Evolutionary conservation across 345 rosid genomes (phyloP), one percentile per base, ranked within the genome.

Genomic region (Orychophragmus violaceus): DNA sequence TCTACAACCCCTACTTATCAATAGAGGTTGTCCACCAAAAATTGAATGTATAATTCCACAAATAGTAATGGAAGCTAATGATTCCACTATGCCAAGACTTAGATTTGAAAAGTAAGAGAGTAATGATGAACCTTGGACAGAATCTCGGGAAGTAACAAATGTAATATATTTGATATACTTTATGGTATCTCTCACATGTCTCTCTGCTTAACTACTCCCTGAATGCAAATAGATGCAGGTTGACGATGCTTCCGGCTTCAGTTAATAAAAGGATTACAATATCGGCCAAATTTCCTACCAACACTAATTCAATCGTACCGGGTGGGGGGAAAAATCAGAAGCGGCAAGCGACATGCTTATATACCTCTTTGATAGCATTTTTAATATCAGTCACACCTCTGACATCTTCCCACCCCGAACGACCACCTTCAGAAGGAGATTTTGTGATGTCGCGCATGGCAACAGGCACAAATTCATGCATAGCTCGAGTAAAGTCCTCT

Each of bases 371-470:
- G 64, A 93, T 90, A 52, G 87, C 81, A 64, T 75, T 84, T 61
- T 76, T 79, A 54, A 93, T 80, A 64, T 90, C 94, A 58, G 55
- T 75, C 42, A 87, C 95, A 68, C 98, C 98, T 59, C 98, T 97
- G 71, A 92, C 88, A 64, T 89, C 97, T 61, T 86, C 98, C 98
- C 98, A 92, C 37, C 95, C 98, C 59, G 85, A 79, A 45, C 79
- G 86, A 39, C 89, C 87, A 74, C 84, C 81, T 36, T 92, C 93
- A 62, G 87, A 70, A 25, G 98, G 80, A 72, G 90, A 69, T 77
- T 82, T 89, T 55, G 95, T 87, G 75, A 89, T 83, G 68, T 89
- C 95, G 41, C 97, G 97, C 98, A 92, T 92, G 46, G 95, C 91
- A 79, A 92, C 98, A 2, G 97, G 97, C 69, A 92, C 89, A 74